These are phyloP conservation scores for Plasmodium cynomolgi DNA, from an alignment of 169 alveolate genomes.

Conservation along the genomic window DNA sequence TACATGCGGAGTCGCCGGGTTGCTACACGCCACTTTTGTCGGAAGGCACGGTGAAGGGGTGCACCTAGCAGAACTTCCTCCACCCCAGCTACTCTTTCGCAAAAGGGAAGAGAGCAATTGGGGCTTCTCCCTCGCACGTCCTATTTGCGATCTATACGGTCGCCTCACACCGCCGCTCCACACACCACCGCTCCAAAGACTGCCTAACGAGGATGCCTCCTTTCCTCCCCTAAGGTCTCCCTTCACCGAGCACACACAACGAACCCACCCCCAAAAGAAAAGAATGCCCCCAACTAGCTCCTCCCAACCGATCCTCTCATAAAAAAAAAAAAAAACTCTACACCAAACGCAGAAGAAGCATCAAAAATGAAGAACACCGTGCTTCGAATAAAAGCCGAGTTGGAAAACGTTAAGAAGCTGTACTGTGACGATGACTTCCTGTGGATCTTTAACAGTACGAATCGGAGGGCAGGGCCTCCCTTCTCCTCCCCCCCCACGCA, in stretches of 20 bases:
- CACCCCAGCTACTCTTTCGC: too few relatives aligned
- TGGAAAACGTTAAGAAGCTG: constrained; percentile 58
- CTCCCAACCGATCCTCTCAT: neutral
- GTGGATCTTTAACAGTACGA: constrained; percentile 57
- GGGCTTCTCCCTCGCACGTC: neutral
- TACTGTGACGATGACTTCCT: constrained; percentile 60
- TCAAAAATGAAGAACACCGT: constrained; percentile 57
- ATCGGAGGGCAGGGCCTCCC: neutral
- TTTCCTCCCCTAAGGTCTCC: too few relatives aligned
- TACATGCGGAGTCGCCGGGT: neutral
- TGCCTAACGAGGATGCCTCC: neutral
- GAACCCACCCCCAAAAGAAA: neutral
- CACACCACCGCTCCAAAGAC: too few relatives aligned
- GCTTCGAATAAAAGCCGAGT: constrained; percentile 50
- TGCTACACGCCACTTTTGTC: neutral
- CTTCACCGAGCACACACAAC: neutral
- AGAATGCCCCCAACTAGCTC: neutral
- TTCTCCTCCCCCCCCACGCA: neutral
- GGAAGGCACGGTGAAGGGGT: neutral
- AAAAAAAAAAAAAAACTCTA: neutral
- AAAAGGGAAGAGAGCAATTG: too few relatives aligned
- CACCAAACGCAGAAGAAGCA: neutral
- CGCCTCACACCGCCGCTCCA: neutral
- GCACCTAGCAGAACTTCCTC: neutral
- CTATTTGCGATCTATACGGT: neutral